phyloP scores from a whole-genome alignment of 345 rosid species.

The Rhodomyrtus tomentosa region DNA sequence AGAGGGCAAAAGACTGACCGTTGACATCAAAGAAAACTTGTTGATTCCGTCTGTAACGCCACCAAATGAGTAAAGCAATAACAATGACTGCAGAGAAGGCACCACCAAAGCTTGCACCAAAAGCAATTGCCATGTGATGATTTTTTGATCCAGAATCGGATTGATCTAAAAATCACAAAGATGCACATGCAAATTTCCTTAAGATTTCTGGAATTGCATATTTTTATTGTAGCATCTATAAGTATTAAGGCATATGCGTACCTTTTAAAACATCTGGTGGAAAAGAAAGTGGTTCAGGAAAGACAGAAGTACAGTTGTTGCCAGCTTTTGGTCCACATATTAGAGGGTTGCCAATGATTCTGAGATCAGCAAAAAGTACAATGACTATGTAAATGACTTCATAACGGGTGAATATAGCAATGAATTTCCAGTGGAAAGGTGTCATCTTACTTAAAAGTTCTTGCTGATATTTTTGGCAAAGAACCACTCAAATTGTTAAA shows the following conservation, averaged over 20 bases:
- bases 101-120: slow-evolving; percentile 79
- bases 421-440: neutral
- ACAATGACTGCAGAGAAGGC: slow-evolving; percentile 46
- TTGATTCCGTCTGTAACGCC: slow-evolving; percentile 80
- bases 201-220: neutral
- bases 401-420: neutral
- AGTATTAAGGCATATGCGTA: neutral
- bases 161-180: slow-evolving; percentile 25
- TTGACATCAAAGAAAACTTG: slow-evolving; percentile 97
- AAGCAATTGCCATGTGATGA: slow-evolving; percentile 68
- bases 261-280: slow-evolving; percentile 68
- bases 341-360: slow-evolving; percentile 73
- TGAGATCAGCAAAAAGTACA: slow-evolving; percentile 9
- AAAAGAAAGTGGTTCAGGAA: slow-evolving; percentile 89
- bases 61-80: slow-evolving; percentile 67
- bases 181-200: neutral
- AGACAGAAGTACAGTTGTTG: slow-evolving; percentile 73
- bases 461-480: slow-evolving; percentile 79
- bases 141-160: slow-evolving; percentile 41
- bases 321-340: slow-evolving; percentile 66
- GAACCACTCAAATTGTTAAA: slow-evolving; percentile 92
- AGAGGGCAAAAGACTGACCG: slow-evolving; percentile 34
- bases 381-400: neutral
- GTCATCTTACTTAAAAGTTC: slow-evolving; percentile 79
- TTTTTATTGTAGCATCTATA: neutral